Evolutionary conservation across 805 yeast species (phyloP), one percentile per base, ranked within the genome.

Genomic region (Starmerella bacillaris): DNA sequence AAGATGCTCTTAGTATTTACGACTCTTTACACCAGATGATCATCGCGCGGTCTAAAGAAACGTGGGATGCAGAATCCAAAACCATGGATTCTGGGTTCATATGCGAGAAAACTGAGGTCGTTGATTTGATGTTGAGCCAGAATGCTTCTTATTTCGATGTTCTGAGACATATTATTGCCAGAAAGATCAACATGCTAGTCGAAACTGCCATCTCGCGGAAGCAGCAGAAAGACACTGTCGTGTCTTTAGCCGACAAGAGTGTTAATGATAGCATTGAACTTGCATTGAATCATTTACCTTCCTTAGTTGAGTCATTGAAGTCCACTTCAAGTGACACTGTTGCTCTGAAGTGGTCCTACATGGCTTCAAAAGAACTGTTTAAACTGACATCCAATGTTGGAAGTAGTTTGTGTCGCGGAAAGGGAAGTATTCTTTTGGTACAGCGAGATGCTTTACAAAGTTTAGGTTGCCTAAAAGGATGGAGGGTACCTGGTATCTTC

Each of bases 1-100:
- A 74, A 19, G 84, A 78, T 35, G 64, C 86, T 0, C 49, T 74
- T 24, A 54, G 51, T 3, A 62, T 66, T 17, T 74, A 70, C 42
- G 65, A 67, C 21, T 59, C 57, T 20, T 45, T 78, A 4, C 59
- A 61, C 14, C 38, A 45, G 1, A 42, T 53, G 5, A 58, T 40
- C 6, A n/a, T 18, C 30, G 27, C 11, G 5, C 18, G 26, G 14
- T 15, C 30, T 2, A 18, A 59, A 21, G 45, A 51, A 21, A 46
- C 36, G 3, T 43, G 49, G 35, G 37, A 42, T 26, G 17, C 36
- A 4, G 34, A 37, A 4, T 33, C 39, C 4, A 37, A 40, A 17
- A 44, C 42, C 7, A 8, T 37, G 4, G 31, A 36, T 9, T 27
- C 15, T 8, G 36, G 34, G 18, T 30, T 43, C 6, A 35, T 42